Percentiles rank a stretch among this genome's conserved stretches.
These are phyloP conservation scores for Micromonas commoda DNA, from an alignment of 139 green algal species.

Conservation along the genomic window DNA sequence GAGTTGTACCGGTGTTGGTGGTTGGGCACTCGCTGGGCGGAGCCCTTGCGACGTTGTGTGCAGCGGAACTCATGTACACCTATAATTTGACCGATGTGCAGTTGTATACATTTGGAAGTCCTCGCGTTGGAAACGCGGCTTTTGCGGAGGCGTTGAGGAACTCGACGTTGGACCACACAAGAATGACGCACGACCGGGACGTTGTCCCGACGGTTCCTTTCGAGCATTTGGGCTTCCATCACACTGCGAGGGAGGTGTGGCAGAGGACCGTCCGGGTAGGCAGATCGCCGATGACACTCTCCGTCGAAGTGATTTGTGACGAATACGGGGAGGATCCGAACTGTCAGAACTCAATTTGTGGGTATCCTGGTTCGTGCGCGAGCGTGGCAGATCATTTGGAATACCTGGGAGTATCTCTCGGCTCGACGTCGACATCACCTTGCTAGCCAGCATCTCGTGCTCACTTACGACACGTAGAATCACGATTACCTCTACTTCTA, in stretches of 20 bases:
- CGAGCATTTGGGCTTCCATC: slow-evolving; percentile 46
- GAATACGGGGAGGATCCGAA: neutral
- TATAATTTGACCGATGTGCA: slow-evolving; percentile 31
- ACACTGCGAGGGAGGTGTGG: slow-evolving; percentile 53
- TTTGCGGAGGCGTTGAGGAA: slow-evolving; percentile 56
- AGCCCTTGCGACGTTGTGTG: slow-evolving; percentile 42
- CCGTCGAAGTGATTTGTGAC: neutral
- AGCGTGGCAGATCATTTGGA: neutral
- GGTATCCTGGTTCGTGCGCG: neutral
- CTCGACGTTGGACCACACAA: slow-evolving; percentile 46
- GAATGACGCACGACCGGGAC: slow-evolving; percentile 83
- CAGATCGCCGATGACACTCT: neutral
- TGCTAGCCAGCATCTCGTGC: too few species aligned
- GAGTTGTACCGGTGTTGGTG: slow-evolving; percentile 35
- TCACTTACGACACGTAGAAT: too few species aligned
- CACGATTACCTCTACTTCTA: too few species aligned
- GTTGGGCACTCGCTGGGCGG: slow-evolving; percentile 54
- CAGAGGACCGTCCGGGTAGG: neutral
- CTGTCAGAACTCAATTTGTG: neutral
- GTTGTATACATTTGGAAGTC: slow-evolving; percentile 72
- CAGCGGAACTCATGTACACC: neutral
- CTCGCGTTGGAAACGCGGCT: slow-evolving; percentile 70
- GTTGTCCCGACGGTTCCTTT: slow-evolving; percentile 74
- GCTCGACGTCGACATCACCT: neutral
- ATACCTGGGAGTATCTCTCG: neutral